phyloP scores from a whole-genome alignment of 306 rosid species.

The Trichosanthes cucumerina region DNA sequence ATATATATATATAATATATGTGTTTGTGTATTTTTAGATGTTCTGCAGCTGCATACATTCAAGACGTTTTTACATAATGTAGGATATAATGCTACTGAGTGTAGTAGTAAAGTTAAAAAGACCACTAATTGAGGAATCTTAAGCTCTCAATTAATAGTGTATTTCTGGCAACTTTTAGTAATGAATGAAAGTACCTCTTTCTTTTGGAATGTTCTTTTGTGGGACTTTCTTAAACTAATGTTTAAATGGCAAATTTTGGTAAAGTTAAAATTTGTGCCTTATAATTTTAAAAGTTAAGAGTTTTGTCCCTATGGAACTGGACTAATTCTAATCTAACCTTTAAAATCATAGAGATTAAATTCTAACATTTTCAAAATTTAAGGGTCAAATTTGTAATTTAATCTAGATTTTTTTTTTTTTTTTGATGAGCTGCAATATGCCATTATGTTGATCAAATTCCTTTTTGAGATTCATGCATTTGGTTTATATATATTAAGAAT shows the following conservation, averaged over 20 bases:
- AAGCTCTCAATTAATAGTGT: slow-evolving; percentile 6
- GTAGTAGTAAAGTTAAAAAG: not conserved
- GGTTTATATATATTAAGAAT: not conserved
- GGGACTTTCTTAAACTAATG: not conserved
- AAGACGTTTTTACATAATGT: slow-evolving; percentile 1
- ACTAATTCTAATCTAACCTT: no score
- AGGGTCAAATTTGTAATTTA: no score
- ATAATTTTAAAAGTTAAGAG: no score
- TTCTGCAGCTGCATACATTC: slow-evolving; percentile 3
- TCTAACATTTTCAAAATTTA: no score
- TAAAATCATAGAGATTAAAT: no score
- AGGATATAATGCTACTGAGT: not conserved
- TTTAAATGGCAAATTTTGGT: no score
- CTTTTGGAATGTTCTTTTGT: not conserved
- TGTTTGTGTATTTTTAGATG: not conserved
- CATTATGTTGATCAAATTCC: not conserved
- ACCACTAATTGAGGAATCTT: not conserved
- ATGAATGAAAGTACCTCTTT: not conserved
- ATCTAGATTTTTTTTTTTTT: not conserved
- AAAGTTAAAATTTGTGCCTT: no score
- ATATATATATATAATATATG: not conserved
- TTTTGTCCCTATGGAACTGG: no score
- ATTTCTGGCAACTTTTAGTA: slow-evolving; percentile 1
- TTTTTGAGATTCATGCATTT: not conserved
- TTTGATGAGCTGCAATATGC: not conserved